Evolutionary conservation across 495 filamentous ascomycete genomes (phyloP), one percentile per base, ranked within the genome.

Genomic region (Aspergillus nanangensis): DNA sequence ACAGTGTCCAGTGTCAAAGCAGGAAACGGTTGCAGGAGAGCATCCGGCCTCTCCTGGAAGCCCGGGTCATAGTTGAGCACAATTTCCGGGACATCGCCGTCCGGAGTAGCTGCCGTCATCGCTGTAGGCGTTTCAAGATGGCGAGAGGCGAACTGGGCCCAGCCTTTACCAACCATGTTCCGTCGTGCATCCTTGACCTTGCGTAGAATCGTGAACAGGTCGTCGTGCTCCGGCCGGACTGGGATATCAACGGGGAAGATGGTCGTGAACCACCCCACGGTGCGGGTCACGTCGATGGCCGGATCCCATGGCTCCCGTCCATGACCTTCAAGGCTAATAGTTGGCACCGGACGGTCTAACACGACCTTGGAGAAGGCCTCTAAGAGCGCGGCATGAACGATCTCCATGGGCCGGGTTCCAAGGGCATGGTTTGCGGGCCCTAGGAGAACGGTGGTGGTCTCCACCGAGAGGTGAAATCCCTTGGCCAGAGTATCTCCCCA

Each of bases 241-340:
- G 38, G 5, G 10, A 18, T 29, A 29, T 29, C 5, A n/a, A 51
- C 18, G 0, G 69, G 67, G 23, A 46, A 56, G 31, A 71, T 60
- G 3, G 66, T 63, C n/a, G 70, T 74, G 54, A 74, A 74, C 70
- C 70, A 74, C 4, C 74, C 72, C 11, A 76, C 62, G 5, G 72
- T 74, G 9, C 56, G 51, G 9, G 70, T 66, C 18, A 75, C 22
- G 52, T 77, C 69, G 35, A 72, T 55, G 8, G 41, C n/a, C 0
- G 76, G 5, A 10, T 38, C 35, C 35, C 35, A 38, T 3, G n/a
- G n/a, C 10, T 38, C 35, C 2, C 35, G 35, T 15, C 35, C 35
- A 17, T 38, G 35, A 9, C 35, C 35, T 19, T 38, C 35, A 3
- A 17, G 4, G 20, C 10, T 17, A 3, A 38, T 10, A 17, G 35